Conservation (phyloP, 1,284 basidiomycete genomes). For the Singerocomus inundabilis region DNA sequence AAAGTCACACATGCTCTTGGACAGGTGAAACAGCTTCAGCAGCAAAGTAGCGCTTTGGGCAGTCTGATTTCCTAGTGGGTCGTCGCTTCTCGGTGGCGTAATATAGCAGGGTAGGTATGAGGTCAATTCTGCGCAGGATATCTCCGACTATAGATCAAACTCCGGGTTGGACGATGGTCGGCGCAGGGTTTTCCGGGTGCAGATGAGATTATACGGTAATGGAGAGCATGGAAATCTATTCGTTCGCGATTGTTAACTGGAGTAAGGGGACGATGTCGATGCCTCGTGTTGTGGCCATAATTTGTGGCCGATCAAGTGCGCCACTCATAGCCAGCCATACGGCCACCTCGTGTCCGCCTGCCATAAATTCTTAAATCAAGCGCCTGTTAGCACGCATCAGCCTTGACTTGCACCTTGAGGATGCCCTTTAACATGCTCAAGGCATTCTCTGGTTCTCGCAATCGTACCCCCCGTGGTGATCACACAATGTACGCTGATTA, state of each 20-base stretch:
- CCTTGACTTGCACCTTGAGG: constrained; percentile 24
- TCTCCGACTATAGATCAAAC: not conserved
- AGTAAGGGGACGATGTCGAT: constrained; percentile 1
- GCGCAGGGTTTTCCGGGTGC: constrained; percentile 1
- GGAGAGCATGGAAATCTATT: not conserved
- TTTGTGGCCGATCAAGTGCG: not conserved
- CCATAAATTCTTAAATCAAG: constrained; percentile 31
- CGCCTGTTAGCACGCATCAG: constrained; percentile 11
- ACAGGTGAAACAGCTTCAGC: constrained; percentile 57
- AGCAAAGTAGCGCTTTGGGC: constrained; percentile 21
- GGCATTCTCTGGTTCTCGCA: constrained; percentile 36
- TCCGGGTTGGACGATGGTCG: not conserved
- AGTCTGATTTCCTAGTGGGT: constrained; percentile 18
- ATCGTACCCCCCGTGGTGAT: constrained; percentile 30
- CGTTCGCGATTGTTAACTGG: not conserved
- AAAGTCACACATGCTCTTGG: constrained; percentile 63
- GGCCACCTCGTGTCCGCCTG: constrained; percentile 30
- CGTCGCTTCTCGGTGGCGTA: constrained; percentile 9
- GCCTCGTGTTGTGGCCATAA: constrained; percentile 14
- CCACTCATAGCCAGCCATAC: constrained; percentile 13
- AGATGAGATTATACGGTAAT: not conserved
- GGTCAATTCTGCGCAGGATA: constrained; percentile 1
- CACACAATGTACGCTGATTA: constrained; percentile 27
- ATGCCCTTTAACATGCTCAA: constrained; percentile 41
- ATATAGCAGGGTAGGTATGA: constrained; percentile 7